These are phyloP conservation scores for Zarea fungicola DNA, from an alignment of 2,329 filamentous ascomycete species.

Conservation along the genomic window DNA sequence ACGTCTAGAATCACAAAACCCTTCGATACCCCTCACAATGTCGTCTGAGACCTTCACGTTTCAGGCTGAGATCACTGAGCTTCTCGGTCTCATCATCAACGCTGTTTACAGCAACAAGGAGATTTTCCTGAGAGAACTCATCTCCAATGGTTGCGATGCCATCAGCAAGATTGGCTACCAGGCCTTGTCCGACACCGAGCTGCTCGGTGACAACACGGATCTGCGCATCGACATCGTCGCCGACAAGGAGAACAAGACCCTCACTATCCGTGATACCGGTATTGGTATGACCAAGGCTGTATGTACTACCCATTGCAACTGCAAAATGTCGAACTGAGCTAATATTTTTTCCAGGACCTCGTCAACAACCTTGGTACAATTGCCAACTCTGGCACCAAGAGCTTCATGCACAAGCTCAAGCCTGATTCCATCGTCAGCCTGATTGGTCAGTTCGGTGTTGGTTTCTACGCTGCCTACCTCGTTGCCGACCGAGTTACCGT, in stretches of 20 bases:
- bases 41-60: slow-evolving; percentile 99
- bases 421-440: slow-evolving; percentile 99
- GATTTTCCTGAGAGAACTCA: slow-evolving; percentile 97
- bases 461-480: slow-evolving; percentile 99
- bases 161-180: slow-evolving; percentile 99
- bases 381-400: slow-evolving; percentile 98
- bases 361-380: slow-evolving; percentile 99
- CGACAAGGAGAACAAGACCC: slow-evolving; percentile 93
- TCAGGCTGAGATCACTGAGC: slow-evolving; percentile 99
- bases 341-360: slow-evolving; percentile 62
- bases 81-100: slow-evolving; percentile 99
- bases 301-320: slow-evolving; percentile 41
- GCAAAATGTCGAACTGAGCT: slow-evolving; percentile 24
- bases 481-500: slow-evolving; percentile 95
- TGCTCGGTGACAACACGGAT: slow-evolving; percentile 96
- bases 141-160: slow-evolving; percentile 98
- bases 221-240: slow-evolving; percentile 98
- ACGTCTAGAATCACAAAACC: slow-evolving; percentile 24
- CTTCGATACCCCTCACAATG: slow-evolving; percentile 59
- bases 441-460: slow-evolving; percentile 99
- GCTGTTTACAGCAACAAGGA: slow-evolving; percentile 99
- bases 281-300: slow-evolving; percentile 99
- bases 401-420: slow-evolving; percentile 99
- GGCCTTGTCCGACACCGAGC: slow-evolving; percentile 91
- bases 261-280: slow-evolving; percentile 96